These are phyloP conservation scores for Wilcoxina mikolae DNA, from an alignment of 495 filamentous ascomycete genomes.

Conservation along the genomic window DNA sequence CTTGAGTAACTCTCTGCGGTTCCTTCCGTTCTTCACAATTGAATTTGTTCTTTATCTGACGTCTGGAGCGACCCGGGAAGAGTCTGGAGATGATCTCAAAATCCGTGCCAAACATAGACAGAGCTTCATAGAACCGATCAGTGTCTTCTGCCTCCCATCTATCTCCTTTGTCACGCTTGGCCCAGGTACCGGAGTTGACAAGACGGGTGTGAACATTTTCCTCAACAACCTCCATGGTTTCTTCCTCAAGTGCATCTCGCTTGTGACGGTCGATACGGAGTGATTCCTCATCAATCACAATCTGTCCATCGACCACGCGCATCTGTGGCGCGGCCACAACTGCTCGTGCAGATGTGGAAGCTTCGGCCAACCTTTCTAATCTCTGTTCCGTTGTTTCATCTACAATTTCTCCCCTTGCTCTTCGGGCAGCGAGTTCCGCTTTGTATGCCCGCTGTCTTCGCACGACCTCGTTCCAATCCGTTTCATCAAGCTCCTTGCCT, in stretches of 20 bases:
- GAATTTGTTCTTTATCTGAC: conserved; percentile 83
- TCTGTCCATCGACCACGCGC: conserved; percentile 67
- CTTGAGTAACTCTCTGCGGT: conserved; percentile 50
- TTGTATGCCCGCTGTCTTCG: conserved; percentile 5
- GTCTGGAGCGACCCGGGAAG: conserved; percentile 60
- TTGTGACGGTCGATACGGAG: conserved; percentile 69
- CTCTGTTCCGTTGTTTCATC: conserved; percentile 17
- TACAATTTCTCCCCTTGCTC: conserved; percentile 6
- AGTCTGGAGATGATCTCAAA: conserved; percentile 75
- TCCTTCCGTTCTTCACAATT: conserved; percentile 76
- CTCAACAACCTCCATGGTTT: conserved; percentile 50
- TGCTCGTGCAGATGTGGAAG: conserved; percentile 10
- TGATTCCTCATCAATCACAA: conserved; percentile 63
- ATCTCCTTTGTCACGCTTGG: conserved; percentile 54
- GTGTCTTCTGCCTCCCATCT: conserved; percentile 66
- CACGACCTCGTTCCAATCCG: conserved; percentile 13
- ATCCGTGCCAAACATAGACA: conserved; percentile 83
- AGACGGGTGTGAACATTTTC: conserved; percentile 73
- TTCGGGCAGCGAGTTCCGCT: background rate
- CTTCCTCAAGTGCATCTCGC: conserved; percentile 41
- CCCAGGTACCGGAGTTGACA: conserved; percentile 57
- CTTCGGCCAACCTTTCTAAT: conserved; percentile 15
- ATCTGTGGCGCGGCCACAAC: conserved; percentile 40
- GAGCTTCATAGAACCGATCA: conserved; percentile 67
- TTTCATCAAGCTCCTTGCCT: conserved; percentile 39